phyloP scores from a whole-genome alignment of 768 basidiomycete genomes.

The Phylloporus sp. region DNA sequence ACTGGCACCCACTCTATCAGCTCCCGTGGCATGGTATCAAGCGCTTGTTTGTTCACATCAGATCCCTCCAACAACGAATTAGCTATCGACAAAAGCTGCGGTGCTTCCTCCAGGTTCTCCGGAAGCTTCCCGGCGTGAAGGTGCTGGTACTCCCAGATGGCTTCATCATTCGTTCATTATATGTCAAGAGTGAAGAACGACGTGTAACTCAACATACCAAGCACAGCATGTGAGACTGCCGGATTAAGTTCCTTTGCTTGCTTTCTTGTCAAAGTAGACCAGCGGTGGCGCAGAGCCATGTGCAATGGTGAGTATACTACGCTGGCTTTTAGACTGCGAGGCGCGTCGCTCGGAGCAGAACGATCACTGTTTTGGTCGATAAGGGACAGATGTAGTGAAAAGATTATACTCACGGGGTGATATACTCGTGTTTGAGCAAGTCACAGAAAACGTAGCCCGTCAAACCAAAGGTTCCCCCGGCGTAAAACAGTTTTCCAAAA shows the following conservation, averaged over 20 bases:
- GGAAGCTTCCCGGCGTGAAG: constrained; percentile 57
- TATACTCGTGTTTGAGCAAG: constrained; percentile 80
- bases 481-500: constrained; percentile 76
- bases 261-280: constrained; percentile 64
- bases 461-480: constrained; percentile 89
- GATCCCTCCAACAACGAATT: constrained; percentile 57
- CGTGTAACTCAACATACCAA: constrained; percentile 47
- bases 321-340: constrained; percentile 58
- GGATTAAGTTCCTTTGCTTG: constrained; percentile 87
- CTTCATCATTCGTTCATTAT: constrained; percentile 36
- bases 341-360: constrained; percentile 51
- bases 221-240: constrained; percentile 60
- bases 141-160: constrained; percentile 79
- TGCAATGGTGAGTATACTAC: constrained; percentile 62
- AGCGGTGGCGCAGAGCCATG: constrained; percentile 62
- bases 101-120: constrained; percentile 39
- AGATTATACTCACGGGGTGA: constrained; percentile 63
- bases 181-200: constrained; percentile 11
- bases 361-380: constrained; percentile 48
- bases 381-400: constrained; percentile 6
- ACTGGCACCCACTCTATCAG: constrained; percentile 53
- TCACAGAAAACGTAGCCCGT: constrained; percentile 95
- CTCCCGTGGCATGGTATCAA: constrained; percentile 52
- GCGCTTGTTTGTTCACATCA: constrained; percentile 66
- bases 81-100: constrained; percentile 62